These are phyloP conservation scores for Venturia pyrina DNA, from an alignment of 2,329 filamentous ascomycete species.

Conservation along the genomic window DNA sequence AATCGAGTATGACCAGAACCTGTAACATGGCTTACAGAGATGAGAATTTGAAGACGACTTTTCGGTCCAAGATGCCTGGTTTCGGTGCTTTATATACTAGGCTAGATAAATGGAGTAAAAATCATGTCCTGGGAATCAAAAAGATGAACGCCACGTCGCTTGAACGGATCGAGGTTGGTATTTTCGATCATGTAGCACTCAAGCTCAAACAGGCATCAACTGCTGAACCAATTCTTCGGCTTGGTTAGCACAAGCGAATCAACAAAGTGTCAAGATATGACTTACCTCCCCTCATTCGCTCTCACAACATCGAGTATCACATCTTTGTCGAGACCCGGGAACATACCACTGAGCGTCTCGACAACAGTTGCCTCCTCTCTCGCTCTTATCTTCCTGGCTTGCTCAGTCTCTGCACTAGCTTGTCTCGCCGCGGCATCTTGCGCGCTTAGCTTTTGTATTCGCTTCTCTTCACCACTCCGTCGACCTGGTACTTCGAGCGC, in stretches of 20 bases:
- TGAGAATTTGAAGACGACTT: neutral
- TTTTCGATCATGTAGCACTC: slow-evolving; percentile 8
- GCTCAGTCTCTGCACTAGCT: slow-evolving; percentile 79
- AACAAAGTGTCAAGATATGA: slow-evolving; percentile 17
- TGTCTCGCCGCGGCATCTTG: slow-evolving; percentile 86
- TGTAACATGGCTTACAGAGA: neutral
- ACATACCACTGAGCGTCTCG: slow-evolving; percentile 92
- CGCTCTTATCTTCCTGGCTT: slow-evolving; percentile 71
- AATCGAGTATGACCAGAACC: neutral
- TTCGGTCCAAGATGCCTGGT: neutral
- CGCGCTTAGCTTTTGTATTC: slow-evolving; percentile 46
- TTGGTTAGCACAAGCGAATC: neutral
- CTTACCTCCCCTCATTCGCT: slow-evolving; percentile 86
- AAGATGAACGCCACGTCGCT: neutral
- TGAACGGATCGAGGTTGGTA: neutral
- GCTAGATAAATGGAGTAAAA: neutral
- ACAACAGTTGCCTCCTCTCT: slow-evolving; percentile 86
- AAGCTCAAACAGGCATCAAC: slow-evolving; percentile 38
- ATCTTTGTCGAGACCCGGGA: slow-evolving; percentile 86
- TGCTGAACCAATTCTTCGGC: slow-evolving; percentile 31
- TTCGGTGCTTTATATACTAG: neutral
- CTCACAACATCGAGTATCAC: slow-evolving; percentile 95
- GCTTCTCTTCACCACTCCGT: slow-evolving; percentile 21
- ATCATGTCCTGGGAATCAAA: neutral
- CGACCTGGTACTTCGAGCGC: neutral